Base-by-base conservation (phyloP, 805 yeast species). In the Cephaloascus albidus region DNA sequence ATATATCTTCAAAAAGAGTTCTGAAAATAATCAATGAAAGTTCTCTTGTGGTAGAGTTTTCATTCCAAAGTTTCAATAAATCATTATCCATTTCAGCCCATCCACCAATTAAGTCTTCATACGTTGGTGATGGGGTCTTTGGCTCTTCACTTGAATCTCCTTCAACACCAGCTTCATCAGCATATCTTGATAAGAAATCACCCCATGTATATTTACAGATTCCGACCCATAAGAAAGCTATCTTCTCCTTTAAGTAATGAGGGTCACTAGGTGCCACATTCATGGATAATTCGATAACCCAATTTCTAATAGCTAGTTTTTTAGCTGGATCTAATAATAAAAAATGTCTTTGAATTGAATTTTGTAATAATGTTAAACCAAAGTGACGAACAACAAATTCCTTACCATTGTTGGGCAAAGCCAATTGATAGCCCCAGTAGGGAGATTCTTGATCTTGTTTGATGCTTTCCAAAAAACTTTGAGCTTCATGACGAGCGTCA, bases 121-220 rank as follows among this genome's bases (percentile, higher is more conserved):
- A 79, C 17, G 57, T 43, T 28, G 59, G 53, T 4, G 61, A 60
- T 3, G 62, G 50, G 40, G 50, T 52, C 10, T 47, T 53, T n/a
- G 46, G 46, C 17, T 55, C 62, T 27, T 49, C 52, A 2, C 45
- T 31, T n/a, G 8, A 18, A 23, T 6, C 6, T 12, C 6, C 12
- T 6, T 23, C 12, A 8, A 23, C 12, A n/a, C n/a, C n/a, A n/a
- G 30, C 34, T 28, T 40, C 38, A 18, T 41, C 28, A n/a, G 36
- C 33, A 16, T 43, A 26, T 48, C 47, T 63, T 18, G 63, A 68
- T n/a, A 84, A 59, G 43, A 74, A 78, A 31, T 75, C 67, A 15
- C 97, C 96, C 98, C 98, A 93, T 23, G 79, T 72, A 41, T 95
- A 71, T 53, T 93, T 93, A 10, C 96, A 95, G 5, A 93, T 67